Evolutionary conservation across 331 rosid genomes (phyloP).

Genomic region (Rosa hybrid): DNA sequence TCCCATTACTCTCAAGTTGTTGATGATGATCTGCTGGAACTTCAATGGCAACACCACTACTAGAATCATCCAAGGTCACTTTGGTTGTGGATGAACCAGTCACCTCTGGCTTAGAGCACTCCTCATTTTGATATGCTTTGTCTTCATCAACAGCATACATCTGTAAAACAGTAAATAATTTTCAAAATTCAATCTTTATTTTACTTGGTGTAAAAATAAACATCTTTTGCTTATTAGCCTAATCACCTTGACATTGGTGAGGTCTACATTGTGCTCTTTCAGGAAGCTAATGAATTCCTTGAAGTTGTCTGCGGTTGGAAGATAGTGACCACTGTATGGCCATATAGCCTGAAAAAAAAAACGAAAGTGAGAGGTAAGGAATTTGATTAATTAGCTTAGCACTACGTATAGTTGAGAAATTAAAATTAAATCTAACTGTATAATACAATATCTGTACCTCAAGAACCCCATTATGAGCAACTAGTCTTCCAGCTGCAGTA

Average conservation of each 20-base stretch:
- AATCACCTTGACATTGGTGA: constrained; percentile 71
- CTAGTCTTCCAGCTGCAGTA: constrained; percentile 84
- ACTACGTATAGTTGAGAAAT: neutral
- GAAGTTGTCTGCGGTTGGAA: constrained; percentile 76
- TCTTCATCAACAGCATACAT: constrained; percentile 64
- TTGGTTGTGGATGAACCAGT: neutral
- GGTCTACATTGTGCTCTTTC: constrained; percentile 61
- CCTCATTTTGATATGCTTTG: constrained; percentile 38
- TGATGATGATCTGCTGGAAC: constrained; percentile 16
- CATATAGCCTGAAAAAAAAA: constrained; percentile 69
- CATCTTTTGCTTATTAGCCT: neutral
- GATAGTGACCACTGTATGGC: constrained; percentile 96
- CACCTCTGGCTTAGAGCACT: constrained; percentile 20
- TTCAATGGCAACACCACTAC: constrained; percentile 21
- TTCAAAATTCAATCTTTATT: neutral
- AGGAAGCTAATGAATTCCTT: constrained; percentile 67
- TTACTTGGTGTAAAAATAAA: neutral
- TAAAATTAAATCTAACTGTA: neutral
- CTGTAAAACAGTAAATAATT: constrained; percentile 31
- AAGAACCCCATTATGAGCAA: constrained; percentile 60
- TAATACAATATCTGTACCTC: constrained; percentile 38
- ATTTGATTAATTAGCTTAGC: constrained; percentile 6
- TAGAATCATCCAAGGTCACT: constrained; percentile 12
- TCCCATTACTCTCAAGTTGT: constrained; percentile 16
- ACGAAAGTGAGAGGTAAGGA: neutral